phyloP scores from a whole-genome alignment of 1,139 yeast genomes.

The Lodderomyces elongisporus region DNA sequence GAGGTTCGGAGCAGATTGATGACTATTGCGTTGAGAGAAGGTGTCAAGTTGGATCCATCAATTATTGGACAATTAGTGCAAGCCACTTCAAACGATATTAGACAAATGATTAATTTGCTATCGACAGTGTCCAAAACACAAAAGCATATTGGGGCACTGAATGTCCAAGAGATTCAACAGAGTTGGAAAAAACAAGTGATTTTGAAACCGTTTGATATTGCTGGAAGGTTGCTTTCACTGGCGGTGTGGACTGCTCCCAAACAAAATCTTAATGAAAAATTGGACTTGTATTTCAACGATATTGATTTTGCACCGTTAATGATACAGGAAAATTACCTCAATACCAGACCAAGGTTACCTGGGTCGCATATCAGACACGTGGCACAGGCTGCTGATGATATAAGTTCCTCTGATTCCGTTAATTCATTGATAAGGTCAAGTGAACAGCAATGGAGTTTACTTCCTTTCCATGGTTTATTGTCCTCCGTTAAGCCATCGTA shows the following conservation, averaged over 20 bases:
- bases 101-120: conserved; percentile 87
- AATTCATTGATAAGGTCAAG: conserved; percentile 81
- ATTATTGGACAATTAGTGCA: conserved; percentile 81
- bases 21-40: conserved; percentile 87
- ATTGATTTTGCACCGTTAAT: conserved; percentile 91
- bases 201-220: conserved; percentile 90
- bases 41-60: conserved; percentile 71
- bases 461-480: conserved; percentile 88
- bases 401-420: conserved; percentile 75
- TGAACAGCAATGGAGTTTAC: conserved; percentile 92
- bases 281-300: conserved; percentile 88
- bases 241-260: conserved; percentile 16
- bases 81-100: conserved; percentile 84
- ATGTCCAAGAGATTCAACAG: conserved; percentile 48
- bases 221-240: conserved; percentile 55
- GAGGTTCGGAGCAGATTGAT: conserved; percentile 79
- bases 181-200: conserved; percentile 87
- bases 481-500: conserved; percentile 83
- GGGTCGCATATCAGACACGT: conserved; percentile 55
- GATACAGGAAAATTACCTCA: conserved; percentile 90
- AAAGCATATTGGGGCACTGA: conserved; percentile 50
- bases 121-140: conserved; percentile 79
- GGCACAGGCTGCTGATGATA: conserved; percentile 79
- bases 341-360: conserved; percentile 52
- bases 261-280: conserved; percentile 70